A percentile compares a stretch with the other conserved stretches of the same genome.
Evolutionary conservation across 2,329 filamentous ascomycete species (phyloP).

Genomic region (Fusarium sp.): DNA sequence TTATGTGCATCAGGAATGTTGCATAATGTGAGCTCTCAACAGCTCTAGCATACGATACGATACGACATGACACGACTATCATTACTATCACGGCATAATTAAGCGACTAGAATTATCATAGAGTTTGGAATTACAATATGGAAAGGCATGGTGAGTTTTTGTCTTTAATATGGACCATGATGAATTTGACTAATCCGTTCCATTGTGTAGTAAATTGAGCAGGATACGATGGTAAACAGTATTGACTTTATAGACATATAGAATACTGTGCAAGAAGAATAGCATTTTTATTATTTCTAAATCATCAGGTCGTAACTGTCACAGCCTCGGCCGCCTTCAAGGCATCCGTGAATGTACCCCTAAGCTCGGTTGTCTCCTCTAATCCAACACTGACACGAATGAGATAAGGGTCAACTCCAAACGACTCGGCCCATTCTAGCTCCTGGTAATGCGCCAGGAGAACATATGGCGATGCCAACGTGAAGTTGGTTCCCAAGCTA

Average conservation of each 20-base stretch:
- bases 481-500: conserved; percentile 97
- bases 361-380: conserved; percentile 78
- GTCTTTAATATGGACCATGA: background rate
- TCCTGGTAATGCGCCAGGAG: conserved; percentile 92
- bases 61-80: conserved; percentile 1
- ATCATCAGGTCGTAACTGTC: conserved; percentile 13
- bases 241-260: conserved; percentile 15
- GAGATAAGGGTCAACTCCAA: conserved; percentile 83
- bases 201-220: background rate
- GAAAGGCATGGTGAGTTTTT: conserved; percentile 18
- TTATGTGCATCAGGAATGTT: conserved; percentile 70
- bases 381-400: conserved; percentile 90
- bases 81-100: background rate
- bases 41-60: background rate
- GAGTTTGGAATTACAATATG: background rate
- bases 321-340: conserved; percentile 67
- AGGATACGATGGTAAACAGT: background rate
- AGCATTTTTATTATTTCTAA: conserved; percentile 9
- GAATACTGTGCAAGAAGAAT: conserved; percentile 1
- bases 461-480: conserved; percentile 89
- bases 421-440: conserved; percentile 87
- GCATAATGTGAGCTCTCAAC: conserved; percentile 65
- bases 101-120: conserved; percentile 5
- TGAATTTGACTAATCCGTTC: conserved; percentile 14
- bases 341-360: conserved; percentile 74